Evolutionary conservation across 2,329 filamentous ascomycete genomes (phyloP).

Genomic region (Penicillium sp.): DNA sequence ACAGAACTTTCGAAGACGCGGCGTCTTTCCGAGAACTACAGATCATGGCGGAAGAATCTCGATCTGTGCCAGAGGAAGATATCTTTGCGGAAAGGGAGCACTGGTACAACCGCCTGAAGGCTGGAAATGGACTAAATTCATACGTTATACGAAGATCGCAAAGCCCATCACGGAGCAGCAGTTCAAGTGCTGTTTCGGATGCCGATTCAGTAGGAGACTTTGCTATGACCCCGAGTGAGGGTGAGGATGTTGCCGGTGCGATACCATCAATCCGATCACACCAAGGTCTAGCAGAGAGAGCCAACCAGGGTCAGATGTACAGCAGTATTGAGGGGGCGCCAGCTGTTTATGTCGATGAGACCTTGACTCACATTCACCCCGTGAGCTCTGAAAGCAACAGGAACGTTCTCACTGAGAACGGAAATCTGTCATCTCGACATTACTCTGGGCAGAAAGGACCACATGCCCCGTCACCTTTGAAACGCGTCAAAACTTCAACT

Average conservation of each 20-base stretch:
- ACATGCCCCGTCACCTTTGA: background rate
- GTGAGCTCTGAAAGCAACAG: background rate
- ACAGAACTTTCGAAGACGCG: constrained; percentile 67
- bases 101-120: constrained; percentile 62
- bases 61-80: constrained; percentile 49
- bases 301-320: too few relatives aligned
- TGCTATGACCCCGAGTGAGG: constrained; percentile 1
- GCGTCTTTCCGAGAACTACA: constrained; percentile 70
- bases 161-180: constrained; percentile 21
- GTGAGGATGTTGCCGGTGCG: too few relatives aligned
- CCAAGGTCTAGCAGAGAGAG: too few relatives aligned
- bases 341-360: constrained; percentile 24
- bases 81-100: constrained; percentile 59
- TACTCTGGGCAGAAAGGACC: constrained; percentile 7
- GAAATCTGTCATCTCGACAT: constrained; percentile 22
- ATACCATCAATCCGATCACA: too few relatives aligned
- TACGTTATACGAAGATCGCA: constrained; percentile 28
- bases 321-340: constrained; percentile 5
- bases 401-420: constrained; percentile 20
- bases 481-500: background rate
- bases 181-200: constrained; percentile 16
- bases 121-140: constrained; percentile 42
- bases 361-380: background rate
- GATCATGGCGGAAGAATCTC: constrained; percentile 59
- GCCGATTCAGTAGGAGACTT: background rate